These are phyloP conservation scores for Aureobasidium sp. DNA, from an alignment of 2,329 filamentous ascomycete genomes.

Conservation along the genomic window DNA sequence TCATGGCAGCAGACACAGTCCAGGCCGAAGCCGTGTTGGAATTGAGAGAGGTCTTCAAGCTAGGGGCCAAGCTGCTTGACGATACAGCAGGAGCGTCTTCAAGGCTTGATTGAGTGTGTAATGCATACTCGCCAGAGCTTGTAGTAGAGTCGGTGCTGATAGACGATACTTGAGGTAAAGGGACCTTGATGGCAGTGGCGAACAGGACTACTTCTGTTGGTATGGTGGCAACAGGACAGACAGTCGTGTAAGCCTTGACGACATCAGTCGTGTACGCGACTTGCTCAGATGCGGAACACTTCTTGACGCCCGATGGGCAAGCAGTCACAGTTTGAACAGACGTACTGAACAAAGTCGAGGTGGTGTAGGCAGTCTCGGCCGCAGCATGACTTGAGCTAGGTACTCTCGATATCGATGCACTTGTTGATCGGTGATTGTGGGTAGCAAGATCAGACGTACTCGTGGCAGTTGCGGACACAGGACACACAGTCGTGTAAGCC, in stretches of 20 bases:
- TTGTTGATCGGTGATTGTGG: no score
- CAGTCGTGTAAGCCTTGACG: slow-evolving; percentile 28
- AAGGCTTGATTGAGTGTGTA: background rate
- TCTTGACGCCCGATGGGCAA: background rate
- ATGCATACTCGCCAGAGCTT: background rate
- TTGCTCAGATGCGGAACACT: no score
- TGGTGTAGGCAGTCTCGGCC: no score
- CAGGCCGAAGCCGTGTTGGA: no score
- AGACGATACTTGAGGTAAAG: background rate
- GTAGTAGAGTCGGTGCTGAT: background rate
- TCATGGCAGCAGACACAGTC: background rate
- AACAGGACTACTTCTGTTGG: no score
- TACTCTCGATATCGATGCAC: no score
- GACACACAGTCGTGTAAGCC: no score
- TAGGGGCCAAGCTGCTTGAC: background rate
- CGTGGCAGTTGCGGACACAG: no score
- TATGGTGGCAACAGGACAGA: slow-evolving; percentile 42
- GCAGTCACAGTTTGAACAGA: slow-evolving; percentile 22
- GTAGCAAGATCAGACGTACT: no score
- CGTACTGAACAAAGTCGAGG: slow-evolving; percentile 19
- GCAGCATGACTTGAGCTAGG: no score
- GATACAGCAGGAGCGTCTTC: background rate
- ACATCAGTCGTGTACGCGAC: background rate
- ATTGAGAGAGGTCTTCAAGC: background rate
- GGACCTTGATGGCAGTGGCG: no score